Conservation (phyloP, 306 rosid species). For the Glycine soja region DNA sequence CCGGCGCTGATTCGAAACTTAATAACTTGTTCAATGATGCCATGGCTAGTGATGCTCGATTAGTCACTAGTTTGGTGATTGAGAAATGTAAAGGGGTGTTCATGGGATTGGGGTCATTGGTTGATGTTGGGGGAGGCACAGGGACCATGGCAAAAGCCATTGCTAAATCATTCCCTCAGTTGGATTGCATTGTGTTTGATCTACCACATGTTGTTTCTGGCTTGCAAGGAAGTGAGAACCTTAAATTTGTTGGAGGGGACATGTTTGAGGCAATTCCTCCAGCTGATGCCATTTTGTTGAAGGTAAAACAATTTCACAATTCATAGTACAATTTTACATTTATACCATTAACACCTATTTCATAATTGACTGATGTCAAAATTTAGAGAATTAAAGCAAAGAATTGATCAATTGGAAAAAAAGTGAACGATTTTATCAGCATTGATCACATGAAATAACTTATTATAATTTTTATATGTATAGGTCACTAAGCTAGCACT, state of each 20-base stretch:
- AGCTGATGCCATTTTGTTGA: conserved; percentile 36
- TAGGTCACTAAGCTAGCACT: conserved; percentile 1
- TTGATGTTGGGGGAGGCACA: conserved; percentile 52
- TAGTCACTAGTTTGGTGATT: conserved; percentile 2
- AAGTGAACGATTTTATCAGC: background rate
- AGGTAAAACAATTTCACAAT: conserved; percentile 34
- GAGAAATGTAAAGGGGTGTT: conserved; percentile 35
- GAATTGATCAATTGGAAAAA: too few relatives aligned
- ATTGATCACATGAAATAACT: background rate
- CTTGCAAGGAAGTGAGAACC: conserved; percentile 33
- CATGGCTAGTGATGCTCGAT: conserved; percentile 33
- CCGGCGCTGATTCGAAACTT: background rate
- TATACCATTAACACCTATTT: background rate
- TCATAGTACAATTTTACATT: background rate
- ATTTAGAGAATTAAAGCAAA: too few relatives aligned
- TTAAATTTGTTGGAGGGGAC: conserved; percentile 30
- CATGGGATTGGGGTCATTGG: conserved; percentile 37
- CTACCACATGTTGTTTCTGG: conserved; percentile 37
- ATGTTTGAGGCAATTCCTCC: conserved; percentile 37
- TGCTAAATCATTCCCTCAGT: conserved; percentile 1
- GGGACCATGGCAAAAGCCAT: conserved; percentile 39
- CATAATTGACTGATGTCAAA: background rate
- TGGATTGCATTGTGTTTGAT: conserved; percentile 17
- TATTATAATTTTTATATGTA: background rate
- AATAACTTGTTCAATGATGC: conserved; percentile 32